phyloP scores from a whole-genome alignment of 305 asterid genomes.

The Fraxinus greggii region DNA sequence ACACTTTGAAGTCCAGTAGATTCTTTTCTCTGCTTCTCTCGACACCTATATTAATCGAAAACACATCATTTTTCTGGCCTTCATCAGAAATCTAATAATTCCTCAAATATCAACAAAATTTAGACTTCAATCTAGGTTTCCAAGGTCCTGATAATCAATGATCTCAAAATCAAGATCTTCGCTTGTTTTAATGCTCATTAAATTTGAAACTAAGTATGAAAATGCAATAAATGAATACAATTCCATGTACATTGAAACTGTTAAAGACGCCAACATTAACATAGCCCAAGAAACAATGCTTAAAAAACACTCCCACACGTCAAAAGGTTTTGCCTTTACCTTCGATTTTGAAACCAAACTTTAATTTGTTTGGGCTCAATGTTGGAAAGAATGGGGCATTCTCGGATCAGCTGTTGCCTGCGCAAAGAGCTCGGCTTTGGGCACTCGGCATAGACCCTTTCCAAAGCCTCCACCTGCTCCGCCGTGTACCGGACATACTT shows the following conservation, averaged over 20 bases:
- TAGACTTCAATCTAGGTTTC: not conserved
- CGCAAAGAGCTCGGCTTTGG: conserved; percentile 91
- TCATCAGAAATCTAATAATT: not conserved
- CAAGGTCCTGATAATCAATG: conserved; percentile 2
- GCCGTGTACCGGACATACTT: conserved; percentile 88
- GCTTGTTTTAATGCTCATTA: not conserved
- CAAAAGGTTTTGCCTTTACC: conserved; percentile 35
- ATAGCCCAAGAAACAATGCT: not conserved
- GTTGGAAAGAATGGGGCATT: conserved; percentile 79
- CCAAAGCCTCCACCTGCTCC: conserved; percentile 95
- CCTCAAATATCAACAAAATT: conserved; percentile 10
- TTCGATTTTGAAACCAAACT: conserved; percentile 95
- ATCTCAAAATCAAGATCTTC: conserved; percentile 12
- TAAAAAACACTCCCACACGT: not conserved
- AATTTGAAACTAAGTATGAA: not conserved
- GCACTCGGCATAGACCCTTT: conserved; percentile 87
- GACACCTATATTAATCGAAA: conserved; percentile 55
- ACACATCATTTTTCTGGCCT: not conserved
- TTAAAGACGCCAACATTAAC: not conserved
- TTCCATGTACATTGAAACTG: not conserved
- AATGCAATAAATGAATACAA: not conserved
- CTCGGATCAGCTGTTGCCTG: conserved; percentile 86
- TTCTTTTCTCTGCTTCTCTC: conserved; percentile 95
- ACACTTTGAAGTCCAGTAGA: conserved; percentile 81
- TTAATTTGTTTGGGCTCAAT: conserved; percentile 92